Evolutionary conservation across 2,329 filamentous ascomycete genomes (phyloP).

Genomic region (Colletotrichum sp.): DNA sequence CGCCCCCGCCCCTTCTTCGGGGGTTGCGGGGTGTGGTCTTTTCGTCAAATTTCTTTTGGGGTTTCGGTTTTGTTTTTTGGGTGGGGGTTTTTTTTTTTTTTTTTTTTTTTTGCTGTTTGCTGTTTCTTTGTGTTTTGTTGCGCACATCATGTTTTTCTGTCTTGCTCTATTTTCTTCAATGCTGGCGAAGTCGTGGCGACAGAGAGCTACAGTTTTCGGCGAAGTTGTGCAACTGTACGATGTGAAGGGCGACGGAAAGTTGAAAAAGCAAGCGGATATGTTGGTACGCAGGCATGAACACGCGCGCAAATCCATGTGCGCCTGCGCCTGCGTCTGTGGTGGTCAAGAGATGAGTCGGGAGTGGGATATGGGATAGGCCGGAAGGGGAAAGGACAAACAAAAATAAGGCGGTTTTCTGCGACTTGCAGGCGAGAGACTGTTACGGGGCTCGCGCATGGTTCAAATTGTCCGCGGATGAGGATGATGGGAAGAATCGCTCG

Average conservation of each 20-base stretch:
- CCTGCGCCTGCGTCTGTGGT: not conserved
- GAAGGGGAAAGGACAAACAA: not conserved
- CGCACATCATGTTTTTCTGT: not conserved
- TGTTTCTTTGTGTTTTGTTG: not conserved
- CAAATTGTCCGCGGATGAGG: conserved; percentile 13
- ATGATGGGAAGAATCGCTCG: conserved; percentile 1
- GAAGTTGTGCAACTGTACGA: conserved; percentile 21
- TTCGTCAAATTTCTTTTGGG: no score
- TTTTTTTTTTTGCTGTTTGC: not conserved
- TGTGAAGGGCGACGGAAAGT: not conserved
- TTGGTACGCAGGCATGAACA: conserved; percentile 8
- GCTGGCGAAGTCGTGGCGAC: not conserved
- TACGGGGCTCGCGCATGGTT: conserved; percentile 5
- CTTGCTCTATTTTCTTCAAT: not conserved
- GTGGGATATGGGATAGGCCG: not conserved
- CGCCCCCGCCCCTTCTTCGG: no score
- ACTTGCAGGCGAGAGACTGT: conserved; percentile 6
- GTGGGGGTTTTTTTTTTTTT: no score
- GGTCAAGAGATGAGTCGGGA: not conserved
- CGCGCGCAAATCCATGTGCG: not conserved
- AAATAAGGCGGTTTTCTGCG: not conserved
- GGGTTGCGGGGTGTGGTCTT: no score
- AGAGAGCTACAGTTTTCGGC: not conserved
- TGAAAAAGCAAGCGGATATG: conserved; percentile 9
- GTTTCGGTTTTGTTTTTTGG: no score